Conservation (phyloP, 208 protist genomes). For the Angomonas deanei region DNA sequence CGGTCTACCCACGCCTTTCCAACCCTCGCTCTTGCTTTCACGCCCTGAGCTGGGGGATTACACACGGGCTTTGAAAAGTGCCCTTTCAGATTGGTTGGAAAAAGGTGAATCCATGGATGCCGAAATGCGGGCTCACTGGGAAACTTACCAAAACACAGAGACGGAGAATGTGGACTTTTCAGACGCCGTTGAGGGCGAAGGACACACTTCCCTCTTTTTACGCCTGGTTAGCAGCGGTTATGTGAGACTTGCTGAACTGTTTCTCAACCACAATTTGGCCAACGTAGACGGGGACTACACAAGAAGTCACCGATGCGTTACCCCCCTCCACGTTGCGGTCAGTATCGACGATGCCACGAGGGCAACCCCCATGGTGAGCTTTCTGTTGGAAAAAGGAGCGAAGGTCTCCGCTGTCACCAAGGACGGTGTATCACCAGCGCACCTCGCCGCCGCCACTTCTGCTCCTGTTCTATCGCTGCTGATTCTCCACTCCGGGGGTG, state of each 20-base stretch:
- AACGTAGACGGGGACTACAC: conserved; percentile 37
- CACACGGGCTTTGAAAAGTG: conserved; percentile 15
- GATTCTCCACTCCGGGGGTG: conserved; percentile 4
- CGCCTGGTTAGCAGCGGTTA: conserved; percentile 23
- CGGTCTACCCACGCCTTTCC: conserved; percentile 33
- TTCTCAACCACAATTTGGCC: conserved; percentile 19
- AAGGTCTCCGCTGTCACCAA: conserved; percentile 28
- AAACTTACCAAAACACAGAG: background rate
- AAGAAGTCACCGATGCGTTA: conserved; percentile 29
- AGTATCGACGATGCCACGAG: background rate
- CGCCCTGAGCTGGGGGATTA: conserved; percentile 37
- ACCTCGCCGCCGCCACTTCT: conserved; percentile 31
- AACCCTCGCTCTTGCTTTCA: conserved; percentile 37
- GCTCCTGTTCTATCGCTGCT: conserved; percentile 13
- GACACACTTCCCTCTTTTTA: conserved; percentile 6
- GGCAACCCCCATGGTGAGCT: conserved; percentile 15
- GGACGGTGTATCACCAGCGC: conserved; percentile 46
- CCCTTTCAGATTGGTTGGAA: background rate
- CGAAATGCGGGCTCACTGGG: background rate
- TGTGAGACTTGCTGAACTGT: conserved; percentile 16
- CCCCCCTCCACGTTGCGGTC: conserved; percentile 41
- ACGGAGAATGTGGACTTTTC: background rate
- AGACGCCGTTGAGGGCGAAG: background rate
- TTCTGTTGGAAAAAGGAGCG: conserved; percentile 30
- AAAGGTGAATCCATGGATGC: background rate